Evolutionary conservation across 371 early-diverging fungal species (phyloP), one percentile per base, ranked within the genome.

Genomic region (Nematocida parisii): DNA sequence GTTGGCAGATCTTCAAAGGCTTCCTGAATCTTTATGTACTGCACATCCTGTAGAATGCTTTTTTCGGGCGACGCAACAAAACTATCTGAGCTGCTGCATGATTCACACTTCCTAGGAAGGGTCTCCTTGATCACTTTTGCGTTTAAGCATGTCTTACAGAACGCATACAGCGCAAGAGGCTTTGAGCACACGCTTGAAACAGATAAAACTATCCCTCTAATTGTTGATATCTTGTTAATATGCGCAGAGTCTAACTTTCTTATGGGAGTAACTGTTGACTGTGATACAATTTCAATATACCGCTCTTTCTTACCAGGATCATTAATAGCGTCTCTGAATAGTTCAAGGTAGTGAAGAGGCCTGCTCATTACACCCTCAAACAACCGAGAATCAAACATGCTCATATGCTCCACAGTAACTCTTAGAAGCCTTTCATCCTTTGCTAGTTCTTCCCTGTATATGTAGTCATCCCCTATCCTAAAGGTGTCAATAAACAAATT

Each of bases 21-120:
- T 87, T 99, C 99, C 86, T 99, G 98, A 45, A 99, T 89, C 87
- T 98, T 99, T 73, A 97, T 89, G 9, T 90, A 90, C 87, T 99
- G 99, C 70, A 92, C 92, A 88, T 99, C 98, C n/a, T 95, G 91
- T 86, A 95, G 95, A 72, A 87, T 89, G 85, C 93, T 93, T 86
- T 94, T 94, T 87, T 98, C 97, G 73, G 94, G 94, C 54, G 94
- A 89, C 74, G 96, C 91, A 9, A 93, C 89, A 85, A 90, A 99
- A 15, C 98, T 95, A 84, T 99, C 98, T 77, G 95, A 66, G 5
- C 84, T 85, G 61, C 88, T 86, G 64, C 85, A 83, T 15, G 81
- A 72, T 13, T 84, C 84, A 81, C 89, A 88, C 15, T 64, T 74
- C 47, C 85, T 67, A 4, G 88, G 89, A 24, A 88, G 85, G 15